A percentile compares a stretch with the other conserved stretches of the same genome.
Conservation (phyloP, 495 filamentous ascomycete species). For the Thozetella sp. region DNA sequence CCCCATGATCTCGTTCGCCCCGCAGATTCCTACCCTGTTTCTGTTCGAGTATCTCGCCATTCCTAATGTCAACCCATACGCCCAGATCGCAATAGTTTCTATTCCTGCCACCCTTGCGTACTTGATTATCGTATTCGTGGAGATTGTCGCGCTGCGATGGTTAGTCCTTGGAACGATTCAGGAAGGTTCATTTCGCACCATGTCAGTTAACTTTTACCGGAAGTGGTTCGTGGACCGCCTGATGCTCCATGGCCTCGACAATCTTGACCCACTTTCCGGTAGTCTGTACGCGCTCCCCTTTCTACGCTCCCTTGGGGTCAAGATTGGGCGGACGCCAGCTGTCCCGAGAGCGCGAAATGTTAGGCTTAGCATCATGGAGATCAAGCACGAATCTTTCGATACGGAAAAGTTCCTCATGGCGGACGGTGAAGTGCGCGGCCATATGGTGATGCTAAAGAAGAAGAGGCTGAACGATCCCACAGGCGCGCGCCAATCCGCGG, state of each 20-base stretch:
- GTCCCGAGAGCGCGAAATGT: neutral
- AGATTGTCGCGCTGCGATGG: neutral
- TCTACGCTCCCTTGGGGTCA: neutral
- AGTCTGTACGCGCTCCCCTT: neutral
- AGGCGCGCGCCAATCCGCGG: neutral
- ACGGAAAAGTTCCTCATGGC: neutral
- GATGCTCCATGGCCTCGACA: neutral
- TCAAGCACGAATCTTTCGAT: neutral
- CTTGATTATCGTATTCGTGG: neutral
- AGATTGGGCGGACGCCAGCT: neutral
- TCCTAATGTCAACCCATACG: neutral
- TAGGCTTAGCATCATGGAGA: neutral
- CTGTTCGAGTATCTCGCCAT: neutral
- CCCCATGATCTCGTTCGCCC: neutral
- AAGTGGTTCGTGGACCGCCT: slow-evolving; percentile 2
- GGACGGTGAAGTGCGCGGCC: neutral
- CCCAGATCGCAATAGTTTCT: neutral
- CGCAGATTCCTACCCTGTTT: neutral
- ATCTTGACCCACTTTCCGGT: neutral
- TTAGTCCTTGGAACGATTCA: neutral
- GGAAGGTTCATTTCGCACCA: neutral
- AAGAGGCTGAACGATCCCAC: neutral
- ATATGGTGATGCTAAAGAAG: neutral
- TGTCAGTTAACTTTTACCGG: neutral
- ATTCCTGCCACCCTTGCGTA: neutral